Evolutionary conservation across 2,329 filamentous ascomycete species (phyloP), one percentile per base, ranked within the genome.

Genomic region (Decorospora gaudefroyi): DNA sequence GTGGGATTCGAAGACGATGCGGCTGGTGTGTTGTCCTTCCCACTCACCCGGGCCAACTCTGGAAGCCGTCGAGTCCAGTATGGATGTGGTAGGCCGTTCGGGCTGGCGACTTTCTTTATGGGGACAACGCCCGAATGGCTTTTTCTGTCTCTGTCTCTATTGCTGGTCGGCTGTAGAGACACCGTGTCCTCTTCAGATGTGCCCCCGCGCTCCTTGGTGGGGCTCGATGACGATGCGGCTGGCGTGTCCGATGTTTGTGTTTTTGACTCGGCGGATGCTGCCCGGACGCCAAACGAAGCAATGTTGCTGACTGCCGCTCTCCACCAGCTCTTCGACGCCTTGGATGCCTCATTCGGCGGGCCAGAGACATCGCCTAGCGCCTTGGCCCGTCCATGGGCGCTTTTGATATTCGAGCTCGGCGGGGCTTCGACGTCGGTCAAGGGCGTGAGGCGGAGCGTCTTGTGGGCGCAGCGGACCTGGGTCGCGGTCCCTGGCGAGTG

Each of bases 401-500:
- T 31, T 25, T 36, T 27, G 19, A 33, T 17, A 31, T 22, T 44
- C 28, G 29, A 23, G 38, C 31, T 46, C 36, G 44, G 26, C 33
- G 23, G 13, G n/a, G 28, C 8, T 19, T 56, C 31, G 43, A 40
- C 37, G 45, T 30, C 46, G 42, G 41, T 42, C 37, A 43, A 37
- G 32, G 26, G 28, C 41, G 42, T 48, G 51, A 21, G 49, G 53
- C 45, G 40, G 46, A 54, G 49, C 19, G 27, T 47, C 28, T 59
- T 47, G 38, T 42, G 60, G 63, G 53, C 55, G 51, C 55, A 57
- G 46, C 64, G 64, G 37, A 67, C 56, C 55, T 71, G 71, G 38
- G 52, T 53, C 29, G 62, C 49, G 53, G 57, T 69, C 72, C 72
- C 72, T 64, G 62, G 57, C 59, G 70, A 67, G 56, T 71, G 64